phyloP scores from a whole-genome alignment of 805 yeast species.

The Candida ortonii region DNA sequence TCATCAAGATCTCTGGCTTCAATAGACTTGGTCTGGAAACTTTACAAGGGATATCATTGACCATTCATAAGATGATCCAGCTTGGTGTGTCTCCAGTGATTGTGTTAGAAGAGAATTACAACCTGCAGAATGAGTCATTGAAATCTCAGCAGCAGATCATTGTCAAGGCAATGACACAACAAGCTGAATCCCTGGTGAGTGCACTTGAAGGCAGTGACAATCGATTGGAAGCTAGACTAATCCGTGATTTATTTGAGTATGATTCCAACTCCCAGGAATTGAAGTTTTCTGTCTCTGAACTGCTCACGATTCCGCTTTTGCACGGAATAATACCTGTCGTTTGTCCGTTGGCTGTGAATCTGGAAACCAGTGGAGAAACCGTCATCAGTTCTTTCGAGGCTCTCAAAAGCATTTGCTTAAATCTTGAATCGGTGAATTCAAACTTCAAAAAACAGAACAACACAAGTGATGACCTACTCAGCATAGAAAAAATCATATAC shows the following conservation, averaged over 20 bases:
- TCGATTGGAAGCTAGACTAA: slow-evolving; percentile 27
- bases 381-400: slow-evolving; percentile 40
- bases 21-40: slow-evolving; percentile 31
- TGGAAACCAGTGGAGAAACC: slow-evolving; percentile 28
- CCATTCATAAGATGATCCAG: slow-evolving; percentile 51
- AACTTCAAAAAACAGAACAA: slow-evolving; percentile 13
- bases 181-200: slow-evolving; percentile 21
- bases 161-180: slow-evolving; percentile 24
- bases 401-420: slow-evolving; percentile 37
- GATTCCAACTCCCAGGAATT: slow-evolving; percentile 13
- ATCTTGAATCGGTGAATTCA: slow-evolving; percentile 30
- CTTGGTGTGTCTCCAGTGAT: slow-evolving; percentile 77
- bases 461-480: slow-evolving; percentile 33
- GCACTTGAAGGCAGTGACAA: slow-evolving; percentile 19
- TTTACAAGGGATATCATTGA: slow-evolving; percentile 50
- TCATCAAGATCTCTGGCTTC: slow-evolving; percentile 49
- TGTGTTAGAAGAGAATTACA: slow-evolving; percentile 46
- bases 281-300: slow-evolving; percentile 33
- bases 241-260: slow-evolving; percentile 39
- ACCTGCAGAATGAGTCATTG: slow-evolving; percentile 2
- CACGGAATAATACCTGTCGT: slow-evolving; percentile 56
- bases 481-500: slow-evolving; percentile 78
- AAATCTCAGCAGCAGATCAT: slow-evolving; percentile 11
- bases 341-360: slow-evolving; percentile 52
- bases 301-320: slow-evolving; percentile 40